Evolutionary conservation across 2,329 filamentous ascomycete genomes (phyloP).

Genomic region (Fusarium sp.): DNA sequence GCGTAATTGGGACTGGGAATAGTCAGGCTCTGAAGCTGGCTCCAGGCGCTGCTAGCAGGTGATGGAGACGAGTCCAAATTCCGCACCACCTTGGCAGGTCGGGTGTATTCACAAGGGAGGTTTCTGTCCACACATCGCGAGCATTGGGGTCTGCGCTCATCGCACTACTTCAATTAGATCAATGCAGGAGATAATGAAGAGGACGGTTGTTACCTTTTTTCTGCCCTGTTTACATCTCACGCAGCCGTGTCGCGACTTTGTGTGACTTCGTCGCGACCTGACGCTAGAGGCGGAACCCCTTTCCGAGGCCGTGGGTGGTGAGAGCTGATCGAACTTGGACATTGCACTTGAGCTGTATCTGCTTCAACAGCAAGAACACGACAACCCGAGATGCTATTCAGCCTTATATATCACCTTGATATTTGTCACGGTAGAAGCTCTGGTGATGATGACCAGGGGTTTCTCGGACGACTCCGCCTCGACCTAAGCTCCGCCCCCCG

Average conservation of each 20-base stretch:
- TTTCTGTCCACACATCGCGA: slow-evolving; percentile 27
- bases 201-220: slow-evolving; percentile 22
- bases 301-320: neutral
- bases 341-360: neutral
- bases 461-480: neutral
- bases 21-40: neutral
- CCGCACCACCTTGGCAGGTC: neutral
- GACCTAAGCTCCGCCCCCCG: neutral
- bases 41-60: neutral
- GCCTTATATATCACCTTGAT: neutral
- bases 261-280: slow-evolving; percentile 34
- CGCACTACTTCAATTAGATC: no score
- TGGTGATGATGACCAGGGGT: neutral
- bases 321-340: neutral
- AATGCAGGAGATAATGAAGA: no score
- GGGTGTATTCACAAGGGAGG: slow-evolving; percentile 29
- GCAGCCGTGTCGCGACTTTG: slow-evolving; percentile 41
- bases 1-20: neutral
- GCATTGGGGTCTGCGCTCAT: slow-evolving; percentile 29
- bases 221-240: slow-evolving; percentile 37
- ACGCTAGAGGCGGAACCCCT: neutral
- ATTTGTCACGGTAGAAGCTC: neutral
- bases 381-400: neutral
- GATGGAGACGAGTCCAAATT: neutral
- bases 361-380: neutral